Evolutionary conservation across 345 rosid species (phyloP).

Genomic region (Salix dunnii): DNA sequence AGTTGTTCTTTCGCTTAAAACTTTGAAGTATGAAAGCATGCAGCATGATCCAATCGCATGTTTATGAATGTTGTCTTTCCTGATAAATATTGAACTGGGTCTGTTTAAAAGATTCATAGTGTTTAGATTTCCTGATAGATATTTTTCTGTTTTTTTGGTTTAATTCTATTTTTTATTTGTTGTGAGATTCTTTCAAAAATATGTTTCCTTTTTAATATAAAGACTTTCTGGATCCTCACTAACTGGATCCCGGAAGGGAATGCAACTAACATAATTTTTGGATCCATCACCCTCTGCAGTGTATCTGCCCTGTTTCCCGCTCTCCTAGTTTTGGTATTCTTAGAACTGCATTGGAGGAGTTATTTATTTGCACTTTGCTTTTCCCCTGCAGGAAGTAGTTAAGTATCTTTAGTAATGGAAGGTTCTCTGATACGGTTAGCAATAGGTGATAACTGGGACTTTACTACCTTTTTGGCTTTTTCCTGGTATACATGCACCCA

Average conservation of each 20-base stretch:
- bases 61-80: not conserved
- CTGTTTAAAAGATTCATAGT: not conserved
- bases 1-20: too few relatives aligned
- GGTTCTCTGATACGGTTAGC: not conserved
- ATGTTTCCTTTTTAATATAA: not conserved
- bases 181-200: not conserved
- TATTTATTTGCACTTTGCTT: constrained; percentile 86
- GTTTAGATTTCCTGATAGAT: not conserved
- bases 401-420: constrained; percentile 11
- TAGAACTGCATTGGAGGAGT: constrained; percentile 77
- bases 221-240: not conserved
- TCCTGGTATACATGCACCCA: not conserved
- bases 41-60: not conserved
- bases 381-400: constrained; percentile 89
- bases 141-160: not conserved
- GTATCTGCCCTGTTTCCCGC: constrained; percentile 86
- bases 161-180: not conserved
- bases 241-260: too few relatives aligned
- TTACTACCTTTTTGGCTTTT: not conserved
- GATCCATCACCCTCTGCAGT: constrained; percentile 79
- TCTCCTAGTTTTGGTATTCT: constrained; percentile 79
- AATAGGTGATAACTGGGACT: not conserved
- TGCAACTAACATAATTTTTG: too few relatives aligned
- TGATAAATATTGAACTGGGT: not conserved
- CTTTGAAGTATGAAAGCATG: not conserved